These are phyloP conservation scores for Ustilago shanxiensis DNA, from an alignment of 1,284 basidiomycete species.

Conservation along the genomic window DNA sequence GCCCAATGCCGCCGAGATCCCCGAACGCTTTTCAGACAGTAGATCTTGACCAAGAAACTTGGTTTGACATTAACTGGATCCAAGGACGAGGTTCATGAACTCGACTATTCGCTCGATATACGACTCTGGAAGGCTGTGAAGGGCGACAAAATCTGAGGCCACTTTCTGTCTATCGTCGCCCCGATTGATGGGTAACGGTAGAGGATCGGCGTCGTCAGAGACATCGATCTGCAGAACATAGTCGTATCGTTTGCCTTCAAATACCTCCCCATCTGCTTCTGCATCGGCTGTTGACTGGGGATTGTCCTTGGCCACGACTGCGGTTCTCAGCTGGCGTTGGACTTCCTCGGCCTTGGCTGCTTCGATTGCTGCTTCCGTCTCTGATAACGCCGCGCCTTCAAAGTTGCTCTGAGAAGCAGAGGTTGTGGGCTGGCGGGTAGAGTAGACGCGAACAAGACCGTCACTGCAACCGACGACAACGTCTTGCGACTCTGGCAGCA, in stretches of 20 bases:
- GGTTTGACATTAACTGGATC: constrained; percentile 6
- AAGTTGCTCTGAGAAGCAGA: constrained; percentile 16
- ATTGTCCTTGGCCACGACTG: constrained; percentile 7
- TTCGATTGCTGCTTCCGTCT: constrained; percentile 12
- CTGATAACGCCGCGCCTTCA: constrained; percentile 15
- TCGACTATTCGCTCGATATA: constrained; percentile 43
- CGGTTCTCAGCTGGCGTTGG: constrained; percentile 2
- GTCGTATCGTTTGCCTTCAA: constrained; percentile 43
- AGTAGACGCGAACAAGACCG: constrained; percentile 50
- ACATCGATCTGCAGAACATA: constrained; percentile 50
- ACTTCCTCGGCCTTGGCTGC: constrained; percentile 9
- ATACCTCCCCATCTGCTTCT: constrained; percentile 4
- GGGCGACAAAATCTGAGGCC: constrained; percentile 31
- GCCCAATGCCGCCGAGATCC: constrained; percentile 2
- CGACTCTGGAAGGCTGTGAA: constrained; percentile 29
- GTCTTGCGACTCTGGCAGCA: constrained; percentile 36
- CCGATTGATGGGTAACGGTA: constrained; percentile 40
- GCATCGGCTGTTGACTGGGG: not conserved
- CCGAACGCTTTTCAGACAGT: not conserved
- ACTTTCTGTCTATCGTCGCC: constrained; percentile 25
- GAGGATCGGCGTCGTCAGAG: constrained; percentile 46
- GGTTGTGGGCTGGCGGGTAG: not conserved
- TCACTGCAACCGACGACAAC: constrained; percentile 51
- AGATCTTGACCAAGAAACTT: not conserved
- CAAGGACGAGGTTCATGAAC: constrained; percentile 46